Base-by-base conservation (phyloP, 1,284 basidiomycete species). In the Ceratobasidium sp. region DNA sequence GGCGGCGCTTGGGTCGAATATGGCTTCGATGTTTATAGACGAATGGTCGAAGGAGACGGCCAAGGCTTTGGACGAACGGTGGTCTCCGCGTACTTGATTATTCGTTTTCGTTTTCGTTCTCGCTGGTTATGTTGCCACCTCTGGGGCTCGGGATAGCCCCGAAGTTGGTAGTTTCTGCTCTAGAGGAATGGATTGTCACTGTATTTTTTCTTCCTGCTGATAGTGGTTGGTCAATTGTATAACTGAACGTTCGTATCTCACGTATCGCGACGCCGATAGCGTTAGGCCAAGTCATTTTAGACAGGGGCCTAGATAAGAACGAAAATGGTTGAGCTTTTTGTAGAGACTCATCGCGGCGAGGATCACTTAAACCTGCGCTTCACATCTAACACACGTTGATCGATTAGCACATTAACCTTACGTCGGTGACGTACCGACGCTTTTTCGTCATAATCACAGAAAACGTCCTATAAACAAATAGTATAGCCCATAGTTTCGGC, bases 21-120 rank as follows among this genome's bases (percentile, higher is more conserved):
- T 72, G 69, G 69, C 69, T 27, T 72, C 69, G 44, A 11, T 72
- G 14, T 72, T 72, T 47, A n/a, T 48, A 24, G 69, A 72, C 19
- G 56, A 72, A 19, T 72, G 57, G 45, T 33, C 56, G 29, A 48
- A 29, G 45, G 67, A 71, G 29, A 48, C 57, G 56, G 41, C 29
- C 31, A 62, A 60, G 33, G 41, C 36, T 14, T 29, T 56, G 41
- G 48, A 71, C 24, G 67, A 71, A 36, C 53, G 67, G 17, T 71
- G 67, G 67, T 33, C 47, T 8, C 31, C 54, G 54, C 67, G 54
- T 17, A 22, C 67, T 17, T 71, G 22, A 59, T 22, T 3, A 9
- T 14, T 33, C 8, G 48, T 15, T 33, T 47, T 41, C 36, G 36
- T 41, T 41, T 11, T 57, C 22, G 59, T 19, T 36, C 19, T 19